phyloP scores from a whole-genome alignment of 164 flowering plant species.

The Sextonia rubra region DNA sequence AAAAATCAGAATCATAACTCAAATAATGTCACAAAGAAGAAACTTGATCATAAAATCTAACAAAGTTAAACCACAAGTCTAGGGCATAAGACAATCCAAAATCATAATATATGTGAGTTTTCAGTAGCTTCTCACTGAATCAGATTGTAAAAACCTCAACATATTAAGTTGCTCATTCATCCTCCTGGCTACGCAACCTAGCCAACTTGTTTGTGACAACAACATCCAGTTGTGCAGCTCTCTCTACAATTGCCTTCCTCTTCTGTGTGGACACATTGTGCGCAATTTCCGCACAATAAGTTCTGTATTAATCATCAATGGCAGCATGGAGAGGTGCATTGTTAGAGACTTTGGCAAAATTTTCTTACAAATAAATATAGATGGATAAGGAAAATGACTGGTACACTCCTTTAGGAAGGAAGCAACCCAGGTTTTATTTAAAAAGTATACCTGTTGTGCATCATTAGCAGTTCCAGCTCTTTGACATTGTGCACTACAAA shows the following conservation, averaged over 20 bases:
- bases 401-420: not conserved
- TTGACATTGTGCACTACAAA: constrained; percentile 64
- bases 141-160: not conserved
- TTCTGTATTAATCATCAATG: constrained; percentile 22
- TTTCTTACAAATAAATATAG: not conserved
- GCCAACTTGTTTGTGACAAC: constrained; percentile 79
- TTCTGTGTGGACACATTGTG: constrained; percentile 62
- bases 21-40: too few relatives aligned
- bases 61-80: not conserved
- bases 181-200: constrained; percentile 83
- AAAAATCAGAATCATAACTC: too few relatives aligned
- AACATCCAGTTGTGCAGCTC: constrained; percentile 72
- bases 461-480: constrained; percentile 68
- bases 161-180: constrained; percentile 35
- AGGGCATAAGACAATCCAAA: not conserved
- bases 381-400: not conserved
- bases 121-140: not conserved
- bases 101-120: not conserved
- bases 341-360: not conserved
- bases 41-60: not conserved
- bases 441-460: constrained; percentile 63
- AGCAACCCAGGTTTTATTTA: not conserved
- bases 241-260: constrained; percentile 69
- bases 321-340: not conserved
- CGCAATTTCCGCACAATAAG: constrained; percentile 74